Conservation (phyloP, 2,329 filamentous ascomycete species). For the Botrytis fragariae region DNA sequence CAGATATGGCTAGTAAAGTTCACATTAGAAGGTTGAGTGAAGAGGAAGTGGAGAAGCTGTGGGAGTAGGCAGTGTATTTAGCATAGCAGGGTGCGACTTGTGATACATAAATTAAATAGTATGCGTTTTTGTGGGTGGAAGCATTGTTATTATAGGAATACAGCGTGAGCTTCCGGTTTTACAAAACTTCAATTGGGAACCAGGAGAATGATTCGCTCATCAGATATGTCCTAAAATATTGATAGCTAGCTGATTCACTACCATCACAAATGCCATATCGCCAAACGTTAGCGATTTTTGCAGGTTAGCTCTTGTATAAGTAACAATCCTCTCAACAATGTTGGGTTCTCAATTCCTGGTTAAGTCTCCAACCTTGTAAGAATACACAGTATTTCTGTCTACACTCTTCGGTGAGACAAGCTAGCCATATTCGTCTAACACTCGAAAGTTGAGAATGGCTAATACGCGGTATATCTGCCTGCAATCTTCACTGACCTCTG, state of each 20-base stretch:
- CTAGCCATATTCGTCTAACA: background rate
- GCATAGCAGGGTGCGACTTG: background rate
- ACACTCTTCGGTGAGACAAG: background rate
- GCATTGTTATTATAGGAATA: background rate
- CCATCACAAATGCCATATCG: background rate
- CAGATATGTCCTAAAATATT: background rate
- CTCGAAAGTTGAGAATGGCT: background rate
- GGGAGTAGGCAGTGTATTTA: background rate
- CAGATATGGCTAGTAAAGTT: conserved; percentile 15
- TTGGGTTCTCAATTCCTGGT: background rate
- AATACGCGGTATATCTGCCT: background rate
- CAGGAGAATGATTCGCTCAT: background rate
- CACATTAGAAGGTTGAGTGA: background rate
- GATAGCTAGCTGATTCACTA: background rate
- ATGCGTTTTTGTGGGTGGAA: background rate
- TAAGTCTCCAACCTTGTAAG: background rate
- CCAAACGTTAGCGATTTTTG: background rate
- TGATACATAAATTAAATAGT: background rate
- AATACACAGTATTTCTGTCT: background rate
- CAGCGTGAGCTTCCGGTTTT: background rate
- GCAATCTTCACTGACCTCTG: background rate
- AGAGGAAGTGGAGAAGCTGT: background rate
- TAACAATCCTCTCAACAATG: background rate
- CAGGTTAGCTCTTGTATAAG: background rate
- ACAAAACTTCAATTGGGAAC: background rate